Base-by-base conservation (phyloP, 768 basidiomycete species). In the Tricholoma flavovirens region DNA sequence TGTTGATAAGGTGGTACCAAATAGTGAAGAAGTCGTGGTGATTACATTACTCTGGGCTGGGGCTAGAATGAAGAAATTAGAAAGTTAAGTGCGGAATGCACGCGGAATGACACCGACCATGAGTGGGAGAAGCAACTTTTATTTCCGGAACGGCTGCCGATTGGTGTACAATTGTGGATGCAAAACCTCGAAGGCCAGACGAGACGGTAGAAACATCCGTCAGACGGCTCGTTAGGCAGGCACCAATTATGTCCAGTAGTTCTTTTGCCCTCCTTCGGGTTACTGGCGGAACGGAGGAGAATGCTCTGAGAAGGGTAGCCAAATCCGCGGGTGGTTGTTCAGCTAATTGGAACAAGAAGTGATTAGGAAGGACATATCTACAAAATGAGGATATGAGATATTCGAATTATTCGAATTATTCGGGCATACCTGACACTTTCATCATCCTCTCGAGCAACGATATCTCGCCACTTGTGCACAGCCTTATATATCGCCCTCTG, bases 401-500 rank as follows among this genome's bases (percentile, higher is more conserved):
- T 35, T 53, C 11, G 14, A 30, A 62, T 17, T 56, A 51, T 49
- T 30, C 22, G 30, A 8, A 5, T 58, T 53, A 10, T 30, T 32
- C 53, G 32, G 3, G 71, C 82, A 45, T 66, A 93, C 86, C 87
- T 74, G 8, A 81, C 80, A 64, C 90, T 90, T 70, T 97, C 94
- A 66, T 98, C 95, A 62, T 93, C 89, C 55, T 86, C 83, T 50
- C 91, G 76, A 2, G 91, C 90, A 1, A 85, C 72, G 10, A 67
- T 64, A 68, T 98, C 94, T 56, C 95, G 77, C 95, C 94, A 98
- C 32, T 73, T 75, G 69, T 95, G 91, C 11, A 96, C 75, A 2
- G 76, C 75, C 56, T 75, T 82, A 69, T 89, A 93, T 14, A 93
- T 82, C 33, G 76, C 78, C 26, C 80, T 77, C 59, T 83, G 81